Percentiles rank a stretch among this genome's conserved stretches.
phyloP scores from a whole-genome alignment of 768 basidiomycete species.

The Naganishia vishniacii region DNA sequence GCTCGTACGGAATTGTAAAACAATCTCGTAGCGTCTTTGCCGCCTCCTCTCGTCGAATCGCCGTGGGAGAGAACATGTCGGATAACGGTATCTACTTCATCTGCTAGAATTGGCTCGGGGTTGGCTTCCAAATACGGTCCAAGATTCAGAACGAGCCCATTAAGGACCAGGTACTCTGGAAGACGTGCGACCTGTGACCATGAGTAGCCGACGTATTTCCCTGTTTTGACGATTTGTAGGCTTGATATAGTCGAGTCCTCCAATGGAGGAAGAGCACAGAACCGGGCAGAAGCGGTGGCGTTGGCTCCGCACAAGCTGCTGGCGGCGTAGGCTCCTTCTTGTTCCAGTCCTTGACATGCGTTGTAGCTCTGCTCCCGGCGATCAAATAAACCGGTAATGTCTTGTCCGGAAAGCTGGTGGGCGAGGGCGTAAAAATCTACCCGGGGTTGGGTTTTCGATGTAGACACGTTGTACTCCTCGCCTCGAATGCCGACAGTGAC shows the following conservation, averaged over 20 bases:
- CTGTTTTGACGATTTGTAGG: conserved; percentile 65
- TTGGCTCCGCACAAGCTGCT: conserved; percentile 67
- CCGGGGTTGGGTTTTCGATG: conserved; percentile 54
- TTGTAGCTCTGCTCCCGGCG: conserved; percentile 64
- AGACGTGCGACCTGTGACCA: conserved; percentile 80
- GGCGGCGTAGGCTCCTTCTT: conserved; percentile 60
- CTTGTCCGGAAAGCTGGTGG: conserved; percentile 63
- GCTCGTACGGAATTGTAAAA: conserved; percentile 69
- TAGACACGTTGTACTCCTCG: conserved; percentile 66
- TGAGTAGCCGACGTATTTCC: conserved; percentile 71
- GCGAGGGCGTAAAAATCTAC: conserved; percentile 62
- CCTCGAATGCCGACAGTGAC: conserved; percentile 75
- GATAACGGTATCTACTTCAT: conserved; percentile 75
- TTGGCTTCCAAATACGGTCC: conserved; percentile 74
- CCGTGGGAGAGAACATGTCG: conserved; percentile 59
- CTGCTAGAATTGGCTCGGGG: conserved; percentile 61
- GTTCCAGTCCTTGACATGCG: conserved; percentile 58
- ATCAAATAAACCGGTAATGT: conserved; percentile 80
- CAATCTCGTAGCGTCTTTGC: conserved; percentile 83
- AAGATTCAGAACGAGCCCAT: conserved; percentile 91
- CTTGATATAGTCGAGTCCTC: conserved; percentile 57
- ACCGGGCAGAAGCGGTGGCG: conserved; percentile 39
- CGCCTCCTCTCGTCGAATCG: conserved; percentile 50
- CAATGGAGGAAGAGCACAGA: conserved; percentile 66
- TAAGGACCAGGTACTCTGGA: conserved; percentile 74